Conservation (phyloP, 345 rosid genomes). For the Reutealis trisperma region DNA sequence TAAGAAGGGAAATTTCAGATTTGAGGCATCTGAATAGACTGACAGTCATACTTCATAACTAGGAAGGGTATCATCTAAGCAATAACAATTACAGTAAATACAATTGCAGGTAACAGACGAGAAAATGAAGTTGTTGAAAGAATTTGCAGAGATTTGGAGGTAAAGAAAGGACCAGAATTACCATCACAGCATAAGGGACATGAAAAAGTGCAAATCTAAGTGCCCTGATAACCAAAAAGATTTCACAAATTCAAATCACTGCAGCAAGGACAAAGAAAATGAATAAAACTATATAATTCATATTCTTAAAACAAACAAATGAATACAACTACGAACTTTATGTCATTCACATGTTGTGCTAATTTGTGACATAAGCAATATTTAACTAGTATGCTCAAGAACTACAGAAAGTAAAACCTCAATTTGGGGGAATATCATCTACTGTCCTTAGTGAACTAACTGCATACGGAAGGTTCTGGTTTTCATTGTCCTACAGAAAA, state of each 20-base stretch:
- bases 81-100: background rate
- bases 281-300: background rate
- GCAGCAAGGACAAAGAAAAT: background rate
- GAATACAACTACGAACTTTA: background rate
- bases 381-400: background rate
- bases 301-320: background rate
- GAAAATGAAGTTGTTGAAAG: background rate
- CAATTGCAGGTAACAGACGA: background rate
- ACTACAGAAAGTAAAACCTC: background rate
- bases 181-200: background rate
- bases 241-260: background rate
- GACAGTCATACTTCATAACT: background rate
- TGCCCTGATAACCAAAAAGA: background rate
- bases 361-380: background rate
- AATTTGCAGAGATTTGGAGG: background rate
- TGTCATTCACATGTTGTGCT: background rate
- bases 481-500: slow-evolving; percentile 3
- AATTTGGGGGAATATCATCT: background rate
- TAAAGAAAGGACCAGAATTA: background rate
- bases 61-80: background rate
- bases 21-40: background rate
- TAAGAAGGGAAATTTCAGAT: background rate
- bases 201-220: background rate
- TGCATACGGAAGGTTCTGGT: background rate
- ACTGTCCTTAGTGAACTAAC: background rate